Evolutionary conservation across 108 stramenopile genomes (phyloP).

Genomic region (Discostella pseudostelligera): DNA sequence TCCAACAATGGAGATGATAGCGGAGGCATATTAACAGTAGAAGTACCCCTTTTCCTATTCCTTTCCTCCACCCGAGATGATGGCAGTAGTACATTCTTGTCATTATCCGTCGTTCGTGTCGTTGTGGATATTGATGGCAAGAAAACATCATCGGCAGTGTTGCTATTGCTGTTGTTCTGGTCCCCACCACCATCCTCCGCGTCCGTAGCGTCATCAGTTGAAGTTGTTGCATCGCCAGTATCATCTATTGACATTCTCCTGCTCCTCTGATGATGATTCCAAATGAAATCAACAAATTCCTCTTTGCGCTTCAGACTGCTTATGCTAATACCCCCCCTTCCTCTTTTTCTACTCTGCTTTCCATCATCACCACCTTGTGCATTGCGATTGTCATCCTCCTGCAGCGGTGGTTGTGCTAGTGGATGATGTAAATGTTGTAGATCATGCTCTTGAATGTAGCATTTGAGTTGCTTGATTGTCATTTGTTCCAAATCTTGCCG

Average conservation of each 20-base stretch:
- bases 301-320: not conserved
- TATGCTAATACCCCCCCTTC: not conserved
- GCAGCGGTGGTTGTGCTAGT: not conserved
- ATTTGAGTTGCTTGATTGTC: not conserved
- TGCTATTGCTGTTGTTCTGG: not conserved
- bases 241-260: not conserved
- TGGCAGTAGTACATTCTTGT: not conserved
- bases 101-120: constrained; percentile 35
- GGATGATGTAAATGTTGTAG: not conserved
- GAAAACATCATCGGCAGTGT: not conserved
- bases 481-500: not conserved
- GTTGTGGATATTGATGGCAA: constrained; percentile 30
- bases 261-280: not conserved
- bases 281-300: not conserved
- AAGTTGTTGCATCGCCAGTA: not conserved
- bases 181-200: not conserved
- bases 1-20: not conserved
- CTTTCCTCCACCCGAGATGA: constrained; percentile 6
- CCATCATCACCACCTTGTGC: not conserved
- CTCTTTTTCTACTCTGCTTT: not conserved
- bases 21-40: not conserved
- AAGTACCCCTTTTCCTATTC: not conserved
- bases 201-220: not conserved
- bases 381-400: not conserved
- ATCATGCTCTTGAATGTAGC: too few relatives aligned